Evolutionary conservation across 1,284 basidiomycete genomes (phyloP), one percentile per base, ranked within the genome.

Genomic region (Sporisorium graminicola): DNA sequence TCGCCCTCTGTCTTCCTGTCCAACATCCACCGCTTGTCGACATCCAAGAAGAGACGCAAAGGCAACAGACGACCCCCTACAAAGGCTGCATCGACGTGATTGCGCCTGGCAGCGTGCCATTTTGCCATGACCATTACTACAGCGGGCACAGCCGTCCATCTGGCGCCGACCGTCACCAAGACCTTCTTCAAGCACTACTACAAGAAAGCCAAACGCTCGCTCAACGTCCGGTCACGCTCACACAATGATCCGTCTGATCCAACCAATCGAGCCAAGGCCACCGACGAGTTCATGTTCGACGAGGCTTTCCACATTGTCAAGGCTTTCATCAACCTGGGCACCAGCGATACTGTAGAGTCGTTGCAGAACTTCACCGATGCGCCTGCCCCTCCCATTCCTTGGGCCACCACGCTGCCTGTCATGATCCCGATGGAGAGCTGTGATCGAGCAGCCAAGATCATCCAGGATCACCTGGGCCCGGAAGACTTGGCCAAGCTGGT

Each of bases 401-500:
- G 92, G 91, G 92, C 94, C 4, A 92, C 91, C 70, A 90, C 93
- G 35, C 89, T 94, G 46, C 89, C 91, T 27, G 88, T 94, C 5
- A 84, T 91, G 8, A 90, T 99, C 2, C 88, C 89, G 0, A 86
- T 88, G 35, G 73, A 81, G 20, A 91, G 89, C 63, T 94, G 94
- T 79, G 90, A 93, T 52, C 88, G 91, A 29, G 94, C 96, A 0
- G 94, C 96, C 1, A 86, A 88, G 7, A 86, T 90, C 71, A 89
- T 99, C 47, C 91, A 95, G 60, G 88, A 90, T 65, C 94, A 91
- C 1, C 88, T 99, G 13, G 95, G 96, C 0, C 94, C 95, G 10
- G 90, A 92, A 74, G 91, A 86, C 92, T 33, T 93, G 10, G 90
- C 90, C 75, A 89, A 89, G 59, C 85, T 95, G 27, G 91, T 95